Conservation (phyloP, 2,329 filamentous ascomycete genomes). For the Pseudogymnoascus destructans region DNA sequence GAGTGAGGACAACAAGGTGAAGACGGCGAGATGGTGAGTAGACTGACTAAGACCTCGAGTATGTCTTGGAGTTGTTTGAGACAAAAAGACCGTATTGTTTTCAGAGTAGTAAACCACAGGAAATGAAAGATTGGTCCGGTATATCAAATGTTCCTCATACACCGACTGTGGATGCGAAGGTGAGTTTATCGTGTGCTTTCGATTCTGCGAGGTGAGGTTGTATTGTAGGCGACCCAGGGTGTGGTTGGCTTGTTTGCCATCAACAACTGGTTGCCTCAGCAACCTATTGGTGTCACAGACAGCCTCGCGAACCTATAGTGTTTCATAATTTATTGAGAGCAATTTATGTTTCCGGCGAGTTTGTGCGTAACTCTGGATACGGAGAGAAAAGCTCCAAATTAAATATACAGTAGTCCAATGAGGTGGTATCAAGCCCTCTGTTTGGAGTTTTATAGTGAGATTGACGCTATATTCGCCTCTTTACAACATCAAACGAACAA, state of each 20-base stretch:
- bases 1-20: slow-evolving; percentile 5
- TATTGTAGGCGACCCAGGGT: slow-evolving; percentile 4
- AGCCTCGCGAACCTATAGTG: background rate
- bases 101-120: background rate
- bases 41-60: slow-evolving; percentile 1
- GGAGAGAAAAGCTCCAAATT: background rate
- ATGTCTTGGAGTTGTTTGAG: slow-evolving; percentile 7
- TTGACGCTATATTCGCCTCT: background rate
- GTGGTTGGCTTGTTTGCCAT: slow-evolving; percentile 7
- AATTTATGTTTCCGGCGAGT: slow-evolving; percentile 6
- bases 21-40: background rate
- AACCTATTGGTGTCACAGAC: background rate
- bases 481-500: background rate
- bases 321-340: slow-evolving; percentile 6
- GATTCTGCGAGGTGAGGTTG: slow-evolving; percentile 7
- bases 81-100: slow-evolving; percentile 2
- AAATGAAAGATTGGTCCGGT: background rate
- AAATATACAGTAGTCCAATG: background rate
- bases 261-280: slow-evolving; percentile 1
- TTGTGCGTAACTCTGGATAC: slow-evolving; percentile 3
- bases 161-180: slow-evolving; percentile 1
- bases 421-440: background rate
- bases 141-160: background rate
- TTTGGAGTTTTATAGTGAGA: background rate
- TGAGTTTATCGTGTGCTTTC: slow-evolving; percentile 2